A percentile compares a stretch with the other conserved stretches of the same genome.
Evolutionary conservation across 2,329 filamentous ascomycete species (phyloP).

Genomic region (Venturia nashicola): DNA sequence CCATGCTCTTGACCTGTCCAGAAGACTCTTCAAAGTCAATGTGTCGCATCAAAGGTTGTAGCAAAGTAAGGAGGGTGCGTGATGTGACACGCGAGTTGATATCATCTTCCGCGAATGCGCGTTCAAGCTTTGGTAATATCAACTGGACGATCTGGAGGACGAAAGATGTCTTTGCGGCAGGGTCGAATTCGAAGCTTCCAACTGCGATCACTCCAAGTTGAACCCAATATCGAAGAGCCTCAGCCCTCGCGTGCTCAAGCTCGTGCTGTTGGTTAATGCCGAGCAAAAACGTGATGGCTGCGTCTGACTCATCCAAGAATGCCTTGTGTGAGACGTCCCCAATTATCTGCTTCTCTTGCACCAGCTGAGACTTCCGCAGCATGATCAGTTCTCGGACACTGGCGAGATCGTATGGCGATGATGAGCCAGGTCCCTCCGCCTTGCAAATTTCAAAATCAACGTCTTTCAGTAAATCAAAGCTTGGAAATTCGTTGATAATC

Average conservation of each 20-base stretch:
- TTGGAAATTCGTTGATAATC: conserved; percentile 36
- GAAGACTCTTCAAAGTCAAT: conserved; percentile 45
- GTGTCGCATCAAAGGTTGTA: conserved; percentile 46
- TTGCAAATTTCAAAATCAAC: conserved; percentile 56
- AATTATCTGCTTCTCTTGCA: conserved; percentile 25
- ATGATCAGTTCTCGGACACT: conserved; percentile 63
- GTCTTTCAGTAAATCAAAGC: conserved; percentile 47
- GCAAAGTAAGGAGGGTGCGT: conserved; percentile 22
- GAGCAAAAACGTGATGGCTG: conserved; percentile 45
- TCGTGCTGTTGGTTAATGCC: conserved; percentile 53
- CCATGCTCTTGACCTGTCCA: conserved; percentile 38
- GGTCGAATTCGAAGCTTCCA: conserved; percentile 67
- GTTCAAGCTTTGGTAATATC: conserved; percentile 77
- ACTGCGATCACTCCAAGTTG: conserved; percentile 75
- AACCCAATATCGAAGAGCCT: conserved; percentile 70
- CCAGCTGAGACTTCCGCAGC: conserved; percentile 53
- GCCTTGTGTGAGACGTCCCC: conserved; percentile 35
- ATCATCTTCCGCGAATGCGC: conserved; percentile 55
- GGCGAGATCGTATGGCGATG: conserved; percentile 52
- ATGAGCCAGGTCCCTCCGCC: conserved; percentile 45
- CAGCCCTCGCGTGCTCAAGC: conserved; percentile 43
- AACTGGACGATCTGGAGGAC: conserved; percentile 78
- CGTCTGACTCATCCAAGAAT: conserved; percentile 21
- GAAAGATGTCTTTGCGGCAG: conserved; percentile 59
- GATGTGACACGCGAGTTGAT: conserved; percentile 65